phyloP scores from a whole-genome alignment of 2,329 filamentous ascomycete genomes.

The Macrophomina phaseolina region DNA sequence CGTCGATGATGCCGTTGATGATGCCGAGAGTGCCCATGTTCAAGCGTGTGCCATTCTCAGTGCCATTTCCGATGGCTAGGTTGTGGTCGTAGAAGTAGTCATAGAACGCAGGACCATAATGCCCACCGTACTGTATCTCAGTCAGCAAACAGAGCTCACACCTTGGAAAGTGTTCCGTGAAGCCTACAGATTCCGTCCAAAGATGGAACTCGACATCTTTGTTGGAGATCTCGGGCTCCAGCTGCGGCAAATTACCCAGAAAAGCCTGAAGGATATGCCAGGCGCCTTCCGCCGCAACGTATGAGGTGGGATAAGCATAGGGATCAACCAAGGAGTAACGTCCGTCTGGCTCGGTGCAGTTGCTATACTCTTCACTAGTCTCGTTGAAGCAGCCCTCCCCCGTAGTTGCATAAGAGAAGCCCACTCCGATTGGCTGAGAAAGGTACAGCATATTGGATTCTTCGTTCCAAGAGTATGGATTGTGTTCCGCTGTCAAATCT shows the following conservation, averaged over 20 bases:
- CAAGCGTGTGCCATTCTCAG: slow-evolving; percentile 54
- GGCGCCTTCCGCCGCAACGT: slow-evolving; percentile 41
- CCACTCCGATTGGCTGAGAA: slow-evolving; percentile 47
- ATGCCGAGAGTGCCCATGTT: slow-evolving; percentile 61
- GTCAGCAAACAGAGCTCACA: not conserved
- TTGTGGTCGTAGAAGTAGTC: slow-evolving; percentile 64
- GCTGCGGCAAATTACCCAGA: slow-evolving; percentile 41
- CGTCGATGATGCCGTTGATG: slow-evolving; percentile 61
- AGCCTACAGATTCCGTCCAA: slow-evolving; percentile 49
- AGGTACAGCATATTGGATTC: slow-evolving; percentile 47
- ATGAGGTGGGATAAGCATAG: slow-evolving; percentile 37
- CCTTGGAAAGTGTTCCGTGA: no score
- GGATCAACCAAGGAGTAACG: slow-evolving; percentile 1
- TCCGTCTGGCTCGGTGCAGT: slow-evolving; percentile 6
- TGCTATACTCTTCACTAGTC: not conserved
- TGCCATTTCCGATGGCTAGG: slow-evolving; percentile 56
- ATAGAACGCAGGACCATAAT: slow-evolving; percentile 61
- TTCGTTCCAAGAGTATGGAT: slow-evolving; percentile 49
- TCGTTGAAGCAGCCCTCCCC: slow-evolving; percentile 5
- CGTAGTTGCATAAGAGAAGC: slow-evolving; percentile 45
- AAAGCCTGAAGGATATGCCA: slow-evolving; percentile 47
- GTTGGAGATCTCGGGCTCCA: slow-evolving; percentile 54
- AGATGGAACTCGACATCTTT: slow-evolving; percentile 61
- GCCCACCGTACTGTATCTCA: slow-evolving; percentile 44
- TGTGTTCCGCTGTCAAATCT: slow-evolving; percentile 42